Evolutionary conservation across 1,284 basidiomycete genomes (phyloP).

Genomic region (Ceratobasidium theobromae): DNA sequence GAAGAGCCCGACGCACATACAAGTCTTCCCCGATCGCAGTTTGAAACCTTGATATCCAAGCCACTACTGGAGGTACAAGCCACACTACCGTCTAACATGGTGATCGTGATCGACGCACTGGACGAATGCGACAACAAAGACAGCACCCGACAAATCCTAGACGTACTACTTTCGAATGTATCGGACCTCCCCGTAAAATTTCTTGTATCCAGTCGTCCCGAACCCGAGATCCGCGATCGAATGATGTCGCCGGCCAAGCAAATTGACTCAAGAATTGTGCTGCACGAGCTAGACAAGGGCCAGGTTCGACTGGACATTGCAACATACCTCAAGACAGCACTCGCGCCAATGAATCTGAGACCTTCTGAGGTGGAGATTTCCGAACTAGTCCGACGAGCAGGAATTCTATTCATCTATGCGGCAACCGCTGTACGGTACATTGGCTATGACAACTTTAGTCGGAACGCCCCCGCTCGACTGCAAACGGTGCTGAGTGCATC

Average conservation of each 20-base stretch:
- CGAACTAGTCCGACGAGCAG: neutral
- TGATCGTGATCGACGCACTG: constrained; percentile 1
- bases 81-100: neutral
- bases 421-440: neutral
- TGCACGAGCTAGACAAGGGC: too few species aligned
- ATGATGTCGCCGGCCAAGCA: neutral
- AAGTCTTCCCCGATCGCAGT: neutral
- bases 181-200: neutral
- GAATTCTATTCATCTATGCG: constrained; percentile 2
- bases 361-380: neutral
- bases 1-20: neutral
- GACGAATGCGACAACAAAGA: neutral
- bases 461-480: neutral
- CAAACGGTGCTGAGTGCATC: neutral
- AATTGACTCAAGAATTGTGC: neutral
- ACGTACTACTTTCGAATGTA: neutral
- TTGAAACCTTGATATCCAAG: neutral
- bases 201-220: neutral
- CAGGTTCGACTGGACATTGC: too few species aligned
- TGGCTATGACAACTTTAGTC: neutral
- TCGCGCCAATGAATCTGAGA: too few species aligned
- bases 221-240: neutral
- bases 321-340: too few species aligned
- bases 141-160: neutral
- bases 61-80: neutral